Base-by-base conservation (phyloP, 2,329 filamentous ascomycete genomes). In the Aureobasidium zeae region DNA sequence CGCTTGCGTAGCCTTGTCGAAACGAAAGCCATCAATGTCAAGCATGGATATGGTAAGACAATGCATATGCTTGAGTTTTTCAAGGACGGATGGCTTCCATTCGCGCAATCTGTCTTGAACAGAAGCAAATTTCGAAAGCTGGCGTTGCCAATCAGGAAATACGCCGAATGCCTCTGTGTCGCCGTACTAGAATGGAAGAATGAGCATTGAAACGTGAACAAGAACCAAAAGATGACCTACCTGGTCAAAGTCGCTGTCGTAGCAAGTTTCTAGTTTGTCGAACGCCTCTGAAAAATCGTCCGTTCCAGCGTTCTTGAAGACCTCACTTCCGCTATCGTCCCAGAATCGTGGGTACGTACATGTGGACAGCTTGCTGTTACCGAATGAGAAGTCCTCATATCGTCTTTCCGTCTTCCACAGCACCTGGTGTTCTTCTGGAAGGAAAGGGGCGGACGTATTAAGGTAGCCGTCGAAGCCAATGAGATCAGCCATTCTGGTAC, bases 71-170 rank as follows among this genome's bases (percentile, higher is more conserved):
- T 73, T 70, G 47, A 81, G 62, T 50, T 74, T 75, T 34, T 71
- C 66, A 20, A 70, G 62, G 0, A 81, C 76, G 12, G 70, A 69
- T 3, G 74, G 72, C 22, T 70, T 54, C 78, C 78, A 82, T 52
- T 80, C 77, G 42, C 78, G 70, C 4, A 82, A 63, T 54, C 78
- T 76, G 57, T 82, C 78, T 59, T 82, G 78, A 1, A 81, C 77
- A 31, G 73, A 78, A 33, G 76, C 76, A 57, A 81, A 81, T 51
- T 81, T 81, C 11, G 76, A 71, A 29, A 81, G 65, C 55, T 81
- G 74, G 55, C 74, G 72, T 53, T 78, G 64, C 72, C 74, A 81
- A 54, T 79, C 74, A 0, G 75, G 72, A 46, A 72, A 79, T 10
- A 76, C 71, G 50, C 77, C 77, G 51, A 80, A 79, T 26, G 76